Conservation (phyloP, 768 basidiomycete species). For the Mycena vitilis region DNA sequence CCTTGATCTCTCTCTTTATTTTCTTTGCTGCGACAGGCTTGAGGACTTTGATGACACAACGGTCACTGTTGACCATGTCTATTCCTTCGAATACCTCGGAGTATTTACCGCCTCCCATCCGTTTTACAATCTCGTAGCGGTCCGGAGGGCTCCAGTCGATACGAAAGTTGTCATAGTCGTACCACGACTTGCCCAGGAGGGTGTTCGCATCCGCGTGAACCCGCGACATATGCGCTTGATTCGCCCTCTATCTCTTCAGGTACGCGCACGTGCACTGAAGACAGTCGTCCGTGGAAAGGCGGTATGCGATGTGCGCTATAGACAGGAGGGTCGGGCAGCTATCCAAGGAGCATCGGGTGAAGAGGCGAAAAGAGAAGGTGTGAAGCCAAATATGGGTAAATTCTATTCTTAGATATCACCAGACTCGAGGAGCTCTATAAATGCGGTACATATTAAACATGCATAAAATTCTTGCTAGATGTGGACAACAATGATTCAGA, state of each 20-base stretch:
- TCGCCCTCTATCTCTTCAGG: not conserved
- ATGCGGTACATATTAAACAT: constrained; percentile 35
- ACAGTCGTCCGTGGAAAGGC: not conserved
- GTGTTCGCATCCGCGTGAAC: constrained; percentile 70
- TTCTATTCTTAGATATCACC: constrained; percentile 11
- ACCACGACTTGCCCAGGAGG: constrained; percentile 68
- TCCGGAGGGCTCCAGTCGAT: constrained; percentile 76
- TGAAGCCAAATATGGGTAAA: constrained; percentile 7
- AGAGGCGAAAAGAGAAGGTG: not conserved
- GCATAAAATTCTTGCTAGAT: constrained; percentile 36
- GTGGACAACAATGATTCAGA: constrained; percentile 25
- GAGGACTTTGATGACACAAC: constrained; percentile 76
- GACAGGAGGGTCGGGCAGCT: not conserved
- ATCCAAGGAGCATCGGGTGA: constrained; percentile 13
- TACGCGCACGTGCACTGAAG: not conserved
- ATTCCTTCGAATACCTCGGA: constrained; percentile 76
- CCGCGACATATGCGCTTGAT: constrained; percentile 58
- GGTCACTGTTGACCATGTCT: constrained; percentile 64
- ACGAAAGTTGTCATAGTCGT: constrained; percentile 71
- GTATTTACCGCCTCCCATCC: constrained; percentile 75
- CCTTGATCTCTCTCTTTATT: constrained; percentile 82
- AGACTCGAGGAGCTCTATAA: constrained; percentile 11
- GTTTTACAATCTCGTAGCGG: constrained; percentile 72
- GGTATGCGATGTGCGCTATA: not conserved
- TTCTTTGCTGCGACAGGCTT: constrained; percentile 80